Conservation (phyloP, 805 yeast genomes). For the Starmerella apicola region DNA sequence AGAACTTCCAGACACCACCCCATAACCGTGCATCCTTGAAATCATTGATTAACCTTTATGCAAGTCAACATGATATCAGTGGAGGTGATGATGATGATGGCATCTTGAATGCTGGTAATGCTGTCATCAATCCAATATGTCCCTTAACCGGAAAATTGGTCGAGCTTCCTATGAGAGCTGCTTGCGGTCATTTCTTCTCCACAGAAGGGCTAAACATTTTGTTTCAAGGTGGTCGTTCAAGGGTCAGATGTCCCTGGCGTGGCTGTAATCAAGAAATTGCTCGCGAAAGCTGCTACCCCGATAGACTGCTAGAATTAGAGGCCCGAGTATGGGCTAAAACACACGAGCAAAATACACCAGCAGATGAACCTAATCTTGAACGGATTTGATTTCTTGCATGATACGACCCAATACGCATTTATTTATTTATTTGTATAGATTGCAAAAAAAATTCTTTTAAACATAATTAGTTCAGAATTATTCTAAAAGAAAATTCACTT, state of each 20-base stretch:
- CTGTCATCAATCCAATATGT: constrained; percentile 8
- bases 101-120: constrained; percentile 4
- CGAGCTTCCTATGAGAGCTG: constrained; percentile 15
- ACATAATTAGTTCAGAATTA: too few relatives aligned
- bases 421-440: constrained; percentile 1
- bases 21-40: neutral
- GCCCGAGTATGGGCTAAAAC: constrained; percentile 2
- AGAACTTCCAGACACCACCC: neutral
- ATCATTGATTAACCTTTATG: neutral
- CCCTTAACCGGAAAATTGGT: constrained; percentile 8
- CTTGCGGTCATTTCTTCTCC: constrained; percentile 17
- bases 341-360: neutral
- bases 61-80: neutral
- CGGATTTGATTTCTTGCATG: neutral
- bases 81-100: constrained; percentile 14
- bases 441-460: neutral
- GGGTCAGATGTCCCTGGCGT: constrained; percentile 12
- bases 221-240: too few relatives aligned
- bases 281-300: constrained; percentile 3
- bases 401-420: neutral
- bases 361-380: constrained; percentile 1
- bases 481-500: neutral
- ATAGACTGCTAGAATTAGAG: constrained; percentile 11
- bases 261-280: constrained; percentile 5
- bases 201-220: neutral